phyloP scores from a whole-genome alignment of 2,329 filamentous ascomycete species.

The Alternaria rosae region DNA sequence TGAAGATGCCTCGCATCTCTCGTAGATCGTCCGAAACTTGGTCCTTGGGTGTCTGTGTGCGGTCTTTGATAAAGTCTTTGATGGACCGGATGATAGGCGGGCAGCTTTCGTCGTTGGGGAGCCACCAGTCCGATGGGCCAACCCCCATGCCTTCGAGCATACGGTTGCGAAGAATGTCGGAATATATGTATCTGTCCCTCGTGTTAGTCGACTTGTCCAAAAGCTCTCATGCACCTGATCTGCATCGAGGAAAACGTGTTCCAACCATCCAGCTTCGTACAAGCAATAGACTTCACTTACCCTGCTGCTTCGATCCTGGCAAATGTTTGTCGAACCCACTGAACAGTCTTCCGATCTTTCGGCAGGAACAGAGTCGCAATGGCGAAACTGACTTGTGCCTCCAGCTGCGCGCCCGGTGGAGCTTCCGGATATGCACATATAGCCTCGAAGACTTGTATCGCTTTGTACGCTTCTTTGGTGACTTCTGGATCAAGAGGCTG shows the following conservation, averaged over 20 bases:
- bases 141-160: slow-evolving; percentile 80
- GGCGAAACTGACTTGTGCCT: slow-evolving; percentile 77
- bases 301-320: slow-evolving; percentile 79
- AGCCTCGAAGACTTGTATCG: slow-evolving; percentile 81
- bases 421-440: slow-evolving; percentile 75
- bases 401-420: slow-evolving; percentile 73
- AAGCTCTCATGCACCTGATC: neutral
- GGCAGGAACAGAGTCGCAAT: slow-evolving; percentile 83
- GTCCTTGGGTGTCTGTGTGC: slow-evolving; percentile 63
- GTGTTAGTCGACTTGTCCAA: slow-evolving; percentile 15
- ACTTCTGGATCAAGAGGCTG: slow-evolving; percentile 63
- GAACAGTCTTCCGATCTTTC: slow-evolving; percentile 72
- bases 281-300: slow-evolving; percentile 60
- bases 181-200: slow-evolving; percentile 77
- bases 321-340: slow-evolving; percentile 83
- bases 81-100: slow-evolving; percentile 77
- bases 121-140: slow-evolving; percentile 84
- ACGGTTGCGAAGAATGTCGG: slow-evolving; percentile 73
- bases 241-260: neutral
- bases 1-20: slow-evolving; percentile 76
- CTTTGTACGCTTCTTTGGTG: slow-evolving; percentile 68
- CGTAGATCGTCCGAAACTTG: slow-evolving; percentile 69
- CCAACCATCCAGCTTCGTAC: neutral
- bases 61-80: slow-evolving; percentile 81
- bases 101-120: slow-evolving; percentile 80